Base-by-base conservation (phyloP, 768 basidiomycete species). In the Ramaria sp. region DNA sequence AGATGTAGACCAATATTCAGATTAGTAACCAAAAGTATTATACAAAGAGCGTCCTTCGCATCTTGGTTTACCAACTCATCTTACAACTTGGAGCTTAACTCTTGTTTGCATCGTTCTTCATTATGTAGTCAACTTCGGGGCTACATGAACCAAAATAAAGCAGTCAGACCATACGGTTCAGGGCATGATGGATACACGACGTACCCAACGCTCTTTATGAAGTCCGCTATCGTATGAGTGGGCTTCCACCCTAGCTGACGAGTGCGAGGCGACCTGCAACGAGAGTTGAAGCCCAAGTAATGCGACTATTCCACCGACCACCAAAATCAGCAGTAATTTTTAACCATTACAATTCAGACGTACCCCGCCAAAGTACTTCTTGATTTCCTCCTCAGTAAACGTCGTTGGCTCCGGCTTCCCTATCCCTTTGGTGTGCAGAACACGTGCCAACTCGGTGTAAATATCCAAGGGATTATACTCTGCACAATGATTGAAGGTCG, bases 181-280 rank as follows among this genome's bases (percentile, higher is more conserved):
- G 6, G 11, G 6, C 11, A 34, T 5, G 33, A 34, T 34, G 5
- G 33, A 34, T 34, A 34, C 6, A 5, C 33, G 33, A 48, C 54
- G 12, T 20, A 56, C 54, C 17, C 43, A 15, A 79, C 68, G 60
- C 72, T 75, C 13, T 66, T 72, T 45, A 77, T 56, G 64, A 81
- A 62, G 56, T 78, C 75, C 12, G 50, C 55, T 6, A 64, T 75
- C 1, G 69, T 71, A 55, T 74, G 73, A 13, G 62, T 67, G 1
- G 81, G 78, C 56, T 73, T 74, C 81, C 81, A 82, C 13, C 81
- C 80, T 45, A 82, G 61, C 12, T 67, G 63, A 43, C 69, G 69
- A 1, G 71, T 69, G 52, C n/a, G n/a, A n/a, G n/a, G n/a, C n/a
- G n/a, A n/a, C n/a, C n/a, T n/a, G n/a, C n/a, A n/a, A n/a, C n/a